phyloP scores from a whole-genome alignment of 2,329 filamentous ascomycete genomes.

The Chrysosporium keratinophilum region DNA sequence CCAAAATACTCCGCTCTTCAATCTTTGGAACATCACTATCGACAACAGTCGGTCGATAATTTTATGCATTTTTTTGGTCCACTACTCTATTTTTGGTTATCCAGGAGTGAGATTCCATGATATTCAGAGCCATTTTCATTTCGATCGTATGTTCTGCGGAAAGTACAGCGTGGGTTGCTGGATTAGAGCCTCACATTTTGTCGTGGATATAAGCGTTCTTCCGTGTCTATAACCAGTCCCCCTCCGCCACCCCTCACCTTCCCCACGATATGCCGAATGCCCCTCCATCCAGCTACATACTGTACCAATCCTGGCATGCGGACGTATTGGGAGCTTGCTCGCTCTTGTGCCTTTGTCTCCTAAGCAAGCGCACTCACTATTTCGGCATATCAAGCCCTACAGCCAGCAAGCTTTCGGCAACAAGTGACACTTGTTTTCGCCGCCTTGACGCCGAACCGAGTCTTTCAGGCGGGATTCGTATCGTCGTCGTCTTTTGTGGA shows the following conservation, averaged over 20 bases:
- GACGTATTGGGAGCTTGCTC: too few relatives aligned
- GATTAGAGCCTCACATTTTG: background rate
- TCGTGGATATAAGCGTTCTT: background rate
- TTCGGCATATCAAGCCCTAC: background rate
- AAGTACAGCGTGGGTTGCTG: background rate
- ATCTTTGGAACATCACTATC: constrained; percentile 44
- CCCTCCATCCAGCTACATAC: background rate
- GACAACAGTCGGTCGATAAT: constrained; percentile 38
- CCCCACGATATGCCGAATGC: background rate
- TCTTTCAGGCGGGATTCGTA: background rate
- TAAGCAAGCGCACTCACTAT: background rate
- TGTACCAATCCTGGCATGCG: too few relatives aligned
- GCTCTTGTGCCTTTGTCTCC: too few relatives aligned
- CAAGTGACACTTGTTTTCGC: background rate
- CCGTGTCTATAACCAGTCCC: background rate
- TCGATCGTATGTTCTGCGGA: background rate
- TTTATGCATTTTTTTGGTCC: constrained; percentile 24
- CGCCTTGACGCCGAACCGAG: background rate
- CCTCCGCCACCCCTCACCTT: background rate
- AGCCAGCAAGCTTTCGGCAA: background rate
- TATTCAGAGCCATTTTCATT: background rate
- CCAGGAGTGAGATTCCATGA: too few relatives aligned
- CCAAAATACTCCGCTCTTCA: constrained; percentile 49
- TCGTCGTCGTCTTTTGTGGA: background rate
- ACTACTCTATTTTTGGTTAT: constrained; percentile 3